Conservation (phyloP, 805 yeast species). For the Candida dendrica region DNA sequence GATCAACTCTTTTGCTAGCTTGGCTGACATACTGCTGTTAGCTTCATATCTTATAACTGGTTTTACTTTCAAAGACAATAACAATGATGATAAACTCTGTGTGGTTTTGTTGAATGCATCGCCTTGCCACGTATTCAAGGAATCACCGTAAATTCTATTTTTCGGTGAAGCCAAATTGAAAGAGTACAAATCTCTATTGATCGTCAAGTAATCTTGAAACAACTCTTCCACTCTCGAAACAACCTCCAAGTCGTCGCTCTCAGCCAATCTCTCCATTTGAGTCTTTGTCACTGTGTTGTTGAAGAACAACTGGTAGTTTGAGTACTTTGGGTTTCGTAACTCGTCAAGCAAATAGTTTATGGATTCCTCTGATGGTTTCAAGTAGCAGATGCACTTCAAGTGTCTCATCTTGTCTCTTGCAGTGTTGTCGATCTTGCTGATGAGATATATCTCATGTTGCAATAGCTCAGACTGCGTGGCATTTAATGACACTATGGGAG, state of each 20-base stretch:
- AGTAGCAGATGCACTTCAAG: conserved; percentile 70
- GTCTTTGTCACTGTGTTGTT: conserved; percentile 69
- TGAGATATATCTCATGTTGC: conserved; percentile 75
- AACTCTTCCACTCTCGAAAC: conserved; percentile 73
- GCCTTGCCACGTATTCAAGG: conserved; percentile 39
- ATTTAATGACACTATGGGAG: conserved; percentile 79
- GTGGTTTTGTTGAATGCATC: conserved; percentile 32
- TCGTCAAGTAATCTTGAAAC: conserved; percentile 74
- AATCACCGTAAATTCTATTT: conserved; percentile 26
- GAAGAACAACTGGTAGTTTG: conserved; percentile 70
- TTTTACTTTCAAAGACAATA: conserved; percentile 66
- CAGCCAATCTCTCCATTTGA: conserved; percentile 81
- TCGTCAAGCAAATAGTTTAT: conserved; percentile 58
- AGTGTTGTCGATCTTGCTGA: conserved; percentile 59
- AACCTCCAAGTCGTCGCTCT: conserved; percentile 80
- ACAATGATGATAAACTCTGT: conserved; percentile 43
- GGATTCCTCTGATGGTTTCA: conserved; percentile 64
- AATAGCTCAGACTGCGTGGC: conserved; percentile 82
- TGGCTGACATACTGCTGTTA: conserved; percentile 55
- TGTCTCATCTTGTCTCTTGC: conserved; percentile 70
- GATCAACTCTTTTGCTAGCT: conserved; percentile 60
- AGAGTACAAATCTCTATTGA: conserved; percentile 63
- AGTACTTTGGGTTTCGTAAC: conserved; percentile 70
- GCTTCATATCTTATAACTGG: conserved; percentile 78
- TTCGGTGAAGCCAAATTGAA: conserved; percentile 27